phyloP scores from a whole-genome alignment of 1,284 basidiomycete genomes.

The Ceratobasidium sp. region DNA sequence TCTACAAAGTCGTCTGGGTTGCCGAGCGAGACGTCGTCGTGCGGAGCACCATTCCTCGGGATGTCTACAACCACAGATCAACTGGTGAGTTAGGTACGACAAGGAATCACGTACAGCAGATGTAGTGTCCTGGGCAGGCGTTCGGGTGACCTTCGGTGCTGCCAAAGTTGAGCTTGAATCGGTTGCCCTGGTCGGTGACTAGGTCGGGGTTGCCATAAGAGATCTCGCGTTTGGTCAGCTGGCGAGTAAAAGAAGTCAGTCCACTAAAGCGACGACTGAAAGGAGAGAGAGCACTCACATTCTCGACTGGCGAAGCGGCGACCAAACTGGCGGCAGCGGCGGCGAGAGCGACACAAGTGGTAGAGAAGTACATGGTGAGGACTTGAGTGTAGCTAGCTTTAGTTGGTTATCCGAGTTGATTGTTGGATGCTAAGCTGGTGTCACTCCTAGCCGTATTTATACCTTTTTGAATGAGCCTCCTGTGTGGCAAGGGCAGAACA shows the following conservation, averaged over 20 bases:
- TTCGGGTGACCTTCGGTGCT: conserved; percentile 40
- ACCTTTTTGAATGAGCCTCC: too few species aligned
- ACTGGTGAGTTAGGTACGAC: too few species aligned
- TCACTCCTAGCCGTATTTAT: too few species aligned
- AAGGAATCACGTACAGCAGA: conserved; percentile 23
- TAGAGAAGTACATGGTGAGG: conserved; percentile 9
- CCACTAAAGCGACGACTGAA: not conserved
- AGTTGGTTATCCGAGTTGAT: too few species aligned
- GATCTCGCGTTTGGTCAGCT: conserved; percentile 27
- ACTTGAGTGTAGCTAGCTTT: too few species aligned
- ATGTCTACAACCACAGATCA: conserved; percentile 20
- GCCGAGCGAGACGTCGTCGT: conserved; percentile 35
- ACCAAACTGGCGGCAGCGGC: conserved; percentile 23
- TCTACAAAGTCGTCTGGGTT: conserved; percentile 36
- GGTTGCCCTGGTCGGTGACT: conserved; percentile 40
- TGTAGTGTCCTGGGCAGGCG: conserved; percentile 40
- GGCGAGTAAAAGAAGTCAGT: not conserved
- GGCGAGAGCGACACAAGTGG: conserved; percentile 4
- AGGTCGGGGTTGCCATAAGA: conserved; percentile 39
- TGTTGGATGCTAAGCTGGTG: not conserved
- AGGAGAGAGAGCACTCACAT: not conserved
- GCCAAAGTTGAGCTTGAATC: conserved; percentile 41
- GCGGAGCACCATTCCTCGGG: conserved; percentile 7
- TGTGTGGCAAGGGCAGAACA: too few species aligned
- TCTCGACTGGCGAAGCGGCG: conserved; percentile 26